Evolutionary conservation across 257 asterid species (phyloP).

Genomic region (Hygrophila difformis): DNA sequence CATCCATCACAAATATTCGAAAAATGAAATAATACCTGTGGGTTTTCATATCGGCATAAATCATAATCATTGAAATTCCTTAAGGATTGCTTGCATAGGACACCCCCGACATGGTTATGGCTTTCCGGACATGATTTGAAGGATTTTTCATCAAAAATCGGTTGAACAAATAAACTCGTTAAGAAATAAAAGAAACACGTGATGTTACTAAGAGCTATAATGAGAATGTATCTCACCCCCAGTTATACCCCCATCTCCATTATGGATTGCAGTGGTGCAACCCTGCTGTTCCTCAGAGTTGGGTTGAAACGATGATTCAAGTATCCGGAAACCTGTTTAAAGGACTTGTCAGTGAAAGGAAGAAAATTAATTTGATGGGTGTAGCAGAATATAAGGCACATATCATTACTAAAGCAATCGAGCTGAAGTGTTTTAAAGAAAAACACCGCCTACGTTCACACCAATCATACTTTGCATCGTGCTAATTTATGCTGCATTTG

Average conservation of each 20-base stretch:
- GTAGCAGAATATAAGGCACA: background rate
- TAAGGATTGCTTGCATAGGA: slow-evolving; percentile 77
- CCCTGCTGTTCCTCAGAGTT: slow-evolving; percentile 91
- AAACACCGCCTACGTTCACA: background rate
- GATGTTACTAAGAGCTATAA: slow-evolving; percentile 4
- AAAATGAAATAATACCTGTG: too few species aligned
- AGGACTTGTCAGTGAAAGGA: slow-evolving; percentile 10
- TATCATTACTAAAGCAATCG: background rate
- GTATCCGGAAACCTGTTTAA: slow-evolving; percentile 56
- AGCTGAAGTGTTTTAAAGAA: slow-evolving; percentile 1
- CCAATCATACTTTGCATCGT: background rate
- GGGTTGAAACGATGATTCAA: slow-evolving; percentile 65
- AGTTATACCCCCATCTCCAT: slow-evolving; percentile 78
- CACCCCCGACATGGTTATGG: slow-evolving; percentile 93
- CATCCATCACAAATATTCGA: too few species aligned
- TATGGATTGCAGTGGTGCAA: slow-evolving; percentile 61
- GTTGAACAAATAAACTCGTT: slow-evolving; percentile 5
- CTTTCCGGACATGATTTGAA: slow-evolving; percentile 32
- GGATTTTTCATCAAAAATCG: slow-evolving; percentile 17
- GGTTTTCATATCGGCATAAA: too few species aligned
- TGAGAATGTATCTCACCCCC: slow-evolving; percentile 70
- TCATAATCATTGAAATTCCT: too few species aligned
- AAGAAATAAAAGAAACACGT: slow-evolving; percentile 11
- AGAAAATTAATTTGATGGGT: slow-evolving; percentile 1
- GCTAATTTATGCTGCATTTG: too few species aligned